Conservation (phyloP, 2,329 filamentous ascomycete species). For the Alternaria hordeiaustralica region DNA sequence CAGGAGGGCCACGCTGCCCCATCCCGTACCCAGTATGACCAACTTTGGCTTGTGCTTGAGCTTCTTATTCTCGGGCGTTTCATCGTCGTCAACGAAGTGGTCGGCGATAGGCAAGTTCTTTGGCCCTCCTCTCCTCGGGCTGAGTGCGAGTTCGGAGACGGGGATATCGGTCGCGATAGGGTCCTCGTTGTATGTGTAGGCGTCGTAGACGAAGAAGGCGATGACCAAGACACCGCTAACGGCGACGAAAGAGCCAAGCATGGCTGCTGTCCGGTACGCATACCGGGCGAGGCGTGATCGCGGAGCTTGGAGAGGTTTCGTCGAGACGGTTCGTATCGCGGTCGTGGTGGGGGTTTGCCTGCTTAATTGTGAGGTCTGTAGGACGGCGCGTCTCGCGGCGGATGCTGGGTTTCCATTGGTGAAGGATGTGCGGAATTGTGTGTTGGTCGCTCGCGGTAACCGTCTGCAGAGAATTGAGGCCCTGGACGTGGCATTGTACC, state of each 20-base stretch:
- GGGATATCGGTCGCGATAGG: slow-evolving; percentile 72
- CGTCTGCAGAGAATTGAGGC: slow-evolving; percentile 20
- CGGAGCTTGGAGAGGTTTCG: slow-evolving; percentile 39
- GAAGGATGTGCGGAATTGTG: slow-evolving; percentile 33
- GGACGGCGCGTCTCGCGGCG: slow-evolving; percentile 28
- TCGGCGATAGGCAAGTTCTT: slow-evolving; percentile 96
- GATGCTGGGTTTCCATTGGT: slow-evolving; percentile 34
- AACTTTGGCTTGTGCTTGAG: slow-evolving; percentile 89
- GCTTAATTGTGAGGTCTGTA: slow-evolving; percentile 26
- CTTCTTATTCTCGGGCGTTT: slow-evolving; percentile 70
- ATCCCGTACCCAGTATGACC: slow-evolving; percentile 91
- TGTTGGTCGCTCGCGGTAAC: slow-evolving; percentile 10
- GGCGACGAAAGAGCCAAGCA: slow-evolving; percentile 76
- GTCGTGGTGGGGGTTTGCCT: slow-evolving; percentile 18
- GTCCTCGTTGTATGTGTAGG: slow-evolving; percentile 83
- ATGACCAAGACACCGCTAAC: slow-evolving; percentile 73
- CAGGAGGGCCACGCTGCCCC: slow-evolving; percentile 90
- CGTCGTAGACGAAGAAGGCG: slow-evolving; percentile 92
- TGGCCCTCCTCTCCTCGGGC: slow-evolving; percentile 81
- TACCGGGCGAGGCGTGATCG: slow-evolving; percentile 56
- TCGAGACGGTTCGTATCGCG: slow-evolving; percentile 35
- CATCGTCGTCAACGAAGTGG: slow-evolving; percentile 86
- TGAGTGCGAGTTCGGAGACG: slow-evolving; percentile 83
- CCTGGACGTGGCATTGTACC: slow-evolving; percentile 26
- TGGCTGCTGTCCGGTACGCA: slow-evolving; percentile 72